phyloP scores from a whole-genome alignment of 306 rosid species.

The Biancaea sappan region DNA sequence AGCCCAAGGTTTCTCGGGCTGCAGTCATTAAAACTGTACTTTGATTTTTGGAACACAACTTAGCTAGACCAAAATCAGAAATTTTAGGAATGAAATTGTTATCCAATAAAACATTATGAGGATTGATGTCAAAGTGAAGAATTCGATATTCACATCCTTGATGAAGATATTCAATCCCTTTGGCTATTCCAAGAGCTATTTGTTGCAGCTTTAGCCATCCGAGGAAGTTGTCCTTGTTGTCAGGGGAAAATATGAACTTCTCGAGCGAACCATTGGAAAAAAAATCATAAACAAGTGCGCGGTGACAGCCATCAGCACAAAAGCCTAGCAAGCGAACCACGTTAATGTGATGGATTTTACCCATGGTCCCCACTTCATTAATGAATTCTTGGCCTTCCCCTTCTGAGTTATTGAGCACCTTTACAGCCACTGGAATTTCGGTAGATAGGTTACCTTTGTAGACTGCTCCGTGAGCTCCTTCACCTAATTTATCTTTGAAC shows the following conservation, averaged over 20 bases:
- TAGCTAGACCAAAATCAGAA: constrained; percentile 24
- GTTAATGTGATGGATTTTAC: too few species aligned
- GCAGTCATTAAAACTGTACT: constrained; percentile 17
- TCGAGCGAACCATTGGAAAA: constrained; percentile 28
- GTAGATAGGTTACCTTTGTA: constrained; percentile 1
- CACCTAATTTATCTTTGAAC: neutral
- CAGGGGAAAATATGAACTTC: neutral
- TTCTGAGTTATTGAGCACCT: neutral
- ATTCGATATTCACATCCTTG: neutral
- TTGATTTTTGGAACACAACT: constrained; percentile 8
- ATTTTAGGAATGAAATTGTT: neutral
- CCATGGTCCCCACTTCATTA: too few species aligned
- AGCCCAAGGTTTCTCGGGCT: constrained; percentile 21
- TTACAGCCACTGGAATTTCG: constrained; percentile 2
- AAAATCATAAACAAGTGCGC: constrained; percentile 4
- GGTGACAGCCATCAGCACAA: neutral
- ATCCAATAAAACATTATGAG: neutral
- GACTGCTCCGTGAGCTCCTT: constrained; percentile 19
- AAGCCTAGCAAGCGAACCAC: constrained; percentile 22
- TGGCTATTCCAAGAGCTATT: neutral
- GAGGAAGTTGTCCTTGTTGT: neutral
- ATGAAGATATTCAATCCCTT: neutral
- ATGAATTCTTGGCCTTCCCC: constrained; percentile 27
- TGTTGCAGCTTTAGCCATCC: constrained; percentile 23
- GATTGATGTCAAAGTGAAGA: neutral